These are phyloP conservation scores for Leishmania major DNA, from an alignment of 208 protist species.

Conservation along the genomic window DNA sequence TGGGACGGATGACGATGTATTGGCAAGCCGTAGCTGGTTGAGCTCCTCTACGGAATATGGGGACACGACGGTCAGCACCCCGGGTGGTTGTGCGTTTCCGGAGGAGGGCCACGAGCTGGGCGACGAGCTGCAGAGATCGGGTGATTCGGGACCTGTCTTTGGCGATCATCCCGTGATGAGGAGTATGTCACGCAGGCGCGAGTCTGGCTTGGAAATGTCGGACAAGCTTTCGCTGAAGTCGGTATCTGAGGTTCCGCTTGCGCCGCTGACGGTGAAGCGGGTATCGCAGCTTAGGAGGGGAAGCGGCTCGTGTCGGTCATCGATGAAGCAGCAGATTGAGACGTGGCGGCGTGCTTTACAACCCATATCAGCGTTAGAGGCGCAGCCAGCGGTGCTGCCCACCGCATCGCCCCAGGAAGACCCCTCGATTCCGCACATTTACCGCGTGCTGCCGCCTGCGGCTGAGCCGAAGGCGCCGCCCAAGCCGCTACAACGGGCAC, in stretches of 20 bases:
- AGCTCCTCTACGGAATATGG: no score
- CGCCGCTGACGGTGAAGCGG: background rate
- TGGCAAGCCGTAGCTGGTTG: background rate
- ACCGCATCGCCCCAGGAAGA: no score
- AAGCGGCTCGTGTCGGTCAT: background rate
- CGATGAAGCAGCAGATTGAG: background rate
- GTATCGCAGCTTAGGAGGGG: background rate
- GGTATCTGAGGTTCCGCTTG: background rate
- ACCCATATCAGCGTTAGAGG: background rate
- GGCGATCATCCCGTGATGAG: background rate
- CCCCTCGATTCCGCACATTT: background rate
- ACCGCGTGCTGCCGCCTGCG: background rate
- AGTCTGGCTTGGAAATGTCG: background rate
- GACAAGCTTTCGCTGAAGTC: background rate
- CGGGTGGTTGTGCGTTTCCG: background rate
- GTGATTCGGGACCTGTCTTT: background rate
- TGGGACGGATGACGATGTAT: background rate
- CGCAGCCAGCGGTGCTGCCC: background rate
- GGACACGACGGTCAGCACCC: background rate
- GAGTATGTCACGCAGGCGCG: background rate
- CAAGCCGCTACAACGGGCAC: background rate
- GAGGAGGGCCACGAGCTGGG: background rate
- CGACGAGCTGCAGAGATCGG: background rate
- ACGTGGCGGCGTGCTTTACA: background rate
- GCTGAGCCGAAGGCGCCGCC: background rate